These are phyloP conservation scores for Pilasporangium apinafurcum DNA, from an alignment of 352 stramenopile genomes.

Conservation along the genomic window DNA sequence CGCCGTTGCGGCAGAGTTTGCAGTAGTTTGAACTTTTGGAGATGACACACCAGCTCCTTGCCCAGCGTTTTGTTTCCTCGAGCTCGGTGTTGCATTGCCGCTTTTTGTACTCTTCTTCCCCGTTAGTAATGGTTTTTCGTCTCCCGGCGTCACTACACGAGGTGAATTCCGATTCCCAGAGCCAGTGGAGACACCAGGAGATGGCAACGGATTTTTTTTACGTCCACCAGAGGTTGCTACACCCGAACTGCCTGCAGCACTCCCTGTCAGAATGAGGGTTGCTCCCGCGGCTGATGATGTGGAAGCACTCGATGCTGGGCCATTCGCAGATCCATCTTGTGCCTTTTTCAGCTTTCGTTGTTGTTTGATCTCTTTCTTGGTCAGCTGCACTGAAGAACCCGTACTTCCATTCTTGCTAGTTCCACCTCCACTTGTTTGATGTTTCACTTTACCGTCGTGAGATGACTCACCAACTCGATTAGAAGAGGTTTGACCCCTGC, in stretches of 20 bases:
- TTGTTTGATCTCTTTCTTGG: conserved; percentile 71
- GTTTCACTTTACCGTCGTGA: conserved; percentile 20
- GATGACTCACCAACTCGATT: no score
- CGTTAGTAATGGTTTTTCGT: conserved; percentile 27
- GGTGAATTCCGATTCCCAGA: conserved; percentile 8
- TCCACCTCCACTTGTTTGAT: conserved; percentile 5
- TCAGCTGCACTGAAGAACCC: conserved; percentile 11
- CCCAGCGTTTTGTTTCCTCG: conserved; percentile 20
- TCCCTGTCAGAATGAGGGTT: neutral
- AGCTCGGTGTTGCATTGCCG: conserved; percentile 14
- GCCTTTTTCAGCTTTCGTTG: conserved; percentile 66
- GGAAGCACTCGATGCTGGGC: conserved; percentile 1
- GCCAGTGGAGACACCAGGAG: neutral
- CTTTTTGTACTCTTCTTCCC: conserved; percentile 38
- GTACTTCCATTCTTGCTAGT: conserved; percentile 5
- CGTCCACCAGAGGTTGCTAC: neutral
- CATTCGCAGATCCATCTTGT: conserved; percentile 23
- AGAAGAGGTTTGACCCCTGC: no score
- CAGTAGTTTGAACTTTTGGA: neutral
- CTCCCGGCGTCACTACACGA: conserved; percentile 12
- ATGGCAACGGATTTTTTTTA: conserved; percentile 3
- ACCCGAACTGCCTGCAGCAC: neutral
- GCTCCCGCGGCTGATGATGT: conserved; percentile 5
- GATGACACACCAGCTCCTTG: conserved; percentile 8
- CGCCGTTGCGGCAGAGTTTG: neutral